These are phyloP conservation scores for Tylopilus sp. DNA, from an alignment of 768 basidiomycete genomes.

Conservation along the genomic window DNA sequence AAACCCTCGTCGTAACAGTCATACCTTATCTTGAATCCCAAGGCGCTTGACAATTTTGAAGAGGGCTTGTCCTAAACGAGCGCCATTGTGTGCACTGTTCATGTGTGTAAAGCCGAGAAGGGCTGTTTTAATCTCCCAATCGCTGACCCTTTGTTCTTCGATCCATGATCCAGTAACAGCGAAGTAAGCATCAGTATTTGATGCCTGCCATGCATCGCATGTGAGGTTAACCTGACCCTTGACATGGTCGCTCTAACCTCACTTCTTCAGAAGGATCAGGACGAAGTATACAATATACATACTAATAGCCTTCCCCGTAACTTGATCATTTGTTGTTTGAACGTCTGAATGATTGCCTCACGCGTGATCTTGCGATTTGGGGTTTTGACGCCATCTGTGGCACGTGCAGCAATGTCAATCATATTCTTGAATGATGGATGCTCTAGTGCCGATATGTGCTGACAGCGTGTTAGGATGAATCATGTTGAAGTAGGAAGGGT, in stretches of 20 bases:
- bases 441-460: background rate
- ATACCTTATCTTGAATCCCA: constrained; percentile 30
- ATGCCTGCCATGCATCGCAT: constrained; percentile 1
- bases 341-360: background rate
- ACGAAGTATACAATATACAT: background rate
- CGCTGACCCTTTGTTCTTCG: background rate
- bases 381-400: background rate
- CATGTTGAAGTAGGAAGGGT: too few relatives aligned
- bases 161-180: background rate
- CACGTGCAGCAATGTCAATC: background rate
- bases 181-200: background rate
- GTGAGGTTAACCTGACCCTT: constrained; percentile 21
- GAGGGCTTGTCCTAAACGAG: constrained; percentile 35
- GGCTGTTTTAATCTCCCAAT: constrained; percentile 6
- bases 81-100: constrained; percentile 39
- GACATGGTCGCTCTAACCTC: background rate
- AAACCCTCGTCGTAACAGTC: background rate
- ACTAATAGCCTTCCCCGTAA: background rate
- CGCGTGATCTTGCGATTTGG: background rate
- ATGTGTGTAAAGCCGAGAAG: constrained; percentile 37
- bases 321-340: background rate
- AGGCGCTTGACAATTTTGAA: constrained; percentile 32
- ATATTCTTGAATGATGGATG: background rate
- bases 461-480: too few relatives aligned
- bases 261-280: too few relatives aligned